A percentile compares a stretch with the other conserved stretches of the same genome.
Conservation (phyloP, 148 eudicot genomes). For the Rhododendron ovatum region DNA sequence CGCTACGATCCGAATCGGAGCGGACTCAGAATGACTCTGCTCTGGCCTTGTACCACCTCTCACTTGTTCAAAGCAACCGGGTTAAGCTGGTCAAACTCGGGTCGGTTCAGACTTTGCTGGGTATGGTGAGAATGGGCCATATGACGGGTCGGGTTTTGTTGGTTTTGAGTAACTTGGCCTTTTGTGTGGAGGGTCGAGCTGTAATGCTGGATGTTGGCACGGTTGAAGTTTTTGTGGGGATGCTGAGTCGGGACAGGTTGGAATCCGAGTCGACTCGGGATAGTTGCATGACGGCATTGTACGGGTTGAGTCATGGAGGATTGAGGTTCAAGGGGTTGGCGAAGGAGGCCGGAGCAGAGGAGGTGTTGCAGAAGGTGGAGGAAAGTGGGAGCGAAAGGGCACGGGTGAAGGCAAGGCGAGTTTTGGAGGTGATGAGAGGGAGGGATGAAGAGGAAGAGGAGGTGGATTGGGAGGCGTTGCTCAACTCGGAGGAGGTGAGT, state of each 20-base stretch:
- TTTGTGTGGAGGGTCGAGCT: slow-evolving; percentile 66
- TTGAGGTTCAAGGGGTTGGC: slow-evolving; percentile 84
- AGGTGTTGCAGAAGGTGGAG: slow-evolving; percentile 43
- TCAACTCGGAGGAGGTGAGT: slow-evolving; percentile 46
- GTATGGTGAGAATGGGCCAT: slow-evolving; percentile 51
- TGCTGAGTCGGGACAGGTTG: slow-evolving; percentile 44
- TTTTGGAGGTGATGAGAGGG: slow-evolving; percentile 51
- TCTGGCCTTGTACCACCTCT: slow-evolving; percentile 71
- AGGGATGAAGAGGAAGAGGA: slow-evolving; percentile 72
- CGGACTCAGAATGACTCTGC: slow-evolving; percentile 77
- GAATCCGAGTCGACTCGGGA: slow-evolving; percentile 64
- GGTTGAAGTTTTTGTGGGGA: slow-evolving; percentile 51
- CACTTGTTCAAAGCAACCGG: slow-evolving; percentile 72
- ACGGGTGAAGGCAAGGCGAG: slow-evolving; percentile 52
- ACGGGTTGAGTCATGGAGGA: slow-evolving; percentile 70
- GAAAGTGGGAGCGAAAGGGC: slow-evolving; percentile 38
- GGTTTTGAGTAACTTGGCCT: slow-evolving; percentile 65
- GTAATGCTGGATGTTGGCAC: slow-evolving; percentile 78
- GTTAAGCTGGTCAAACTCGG: slow-evolving; percentile 69
- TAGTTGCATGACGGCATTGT: slow-evolving; percentile 66
- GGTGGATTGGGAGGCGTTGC: slow-evolving; percentile 84
- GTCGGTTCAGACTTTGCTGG: slow-evolving; percentile 42
- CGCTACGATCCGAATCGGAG: slow-evolving; percentile 53
- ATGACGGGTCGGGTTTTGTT: slow-evolving; percentile 60
- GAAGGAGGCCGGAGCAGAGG: slow-evolving; percentile 60